Conservation (phyloP, 2,329 filamentous ascomycete genomes). For the Pleurostoma richardsiae region DNA sequence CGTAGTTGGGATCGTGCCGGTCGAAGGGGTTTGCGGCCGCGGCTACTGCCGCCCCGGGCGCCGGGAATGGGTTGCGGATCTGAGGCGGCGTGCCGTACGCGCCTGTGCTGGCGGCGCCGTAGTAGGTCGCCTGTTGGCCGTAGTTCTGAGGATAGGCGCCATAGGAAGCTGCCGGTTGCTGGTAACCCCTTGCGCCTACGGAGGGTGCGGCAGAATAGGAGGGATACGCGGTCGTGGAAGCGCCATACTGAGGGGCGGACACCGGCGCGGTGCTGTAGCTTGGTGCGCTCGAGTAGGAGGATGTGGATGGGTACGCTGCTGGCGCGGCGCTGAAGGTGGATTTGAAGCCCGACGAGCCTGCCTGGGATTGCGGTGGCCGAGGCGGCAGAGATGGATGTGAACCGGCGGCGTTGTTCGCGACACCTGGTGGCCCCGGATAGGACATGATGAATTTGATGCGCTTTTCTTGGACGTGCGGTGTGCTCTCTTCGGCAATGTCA, state of each 20-base stretch:
- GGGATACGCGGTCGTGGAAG: conserved; percentile 17
- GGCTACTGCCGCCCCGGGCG: conserved; percentile 41
- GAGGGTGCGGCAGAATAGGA: conserved; percentile 27
- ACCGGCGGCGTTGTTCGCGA: conserved; percentile 32
- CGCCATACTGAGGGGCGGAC: conserved; percentile 37
- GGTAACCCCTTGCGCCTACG: conserved; percentile 21
- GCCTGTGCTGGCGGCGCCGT: conserved; percentile 31
- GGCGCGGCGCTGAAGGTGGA: conserved; percentile 44
- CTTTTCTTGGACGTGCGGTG: conserved; percentile 18
- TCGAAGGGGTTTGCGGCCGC: conserved; percentile 14
- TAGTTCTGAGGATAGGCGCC: conserved; percentile 15
- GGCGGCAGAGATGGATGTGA: conserved; percentile 66
- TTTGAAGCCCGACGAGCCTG: conserved; percentile 35
- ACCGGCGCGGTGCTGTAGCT: conserved; percentile 27
- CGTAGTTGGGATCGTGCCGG: conserved; percentile 38
- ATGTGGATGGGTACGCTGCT: conserved; percentile 18
- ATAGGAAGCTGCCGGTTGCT: conserved; percentile 17
- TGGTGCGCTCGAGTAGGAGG: conserved; percentile 26
- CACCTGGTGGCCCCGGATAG: conserved; percentile 82
- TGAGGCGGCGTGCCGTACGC: conserved; percentile 55
- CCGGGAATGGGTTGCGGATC: conserved; percentile 77
- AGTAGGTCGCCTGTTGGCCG: conserved; percentile 32
- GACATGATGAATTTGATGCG: conserved; percentile 68
- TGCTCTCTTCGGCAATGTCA: conserved; percentile 21
- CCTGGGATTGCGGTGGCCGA: conserved; percentile 62